Evolutionary conservation across 1,284 basidiomycete genomes (phyloP), one percentile per base, ranked within the genome.

Genomic region (Flammula alnicola): DNA sequence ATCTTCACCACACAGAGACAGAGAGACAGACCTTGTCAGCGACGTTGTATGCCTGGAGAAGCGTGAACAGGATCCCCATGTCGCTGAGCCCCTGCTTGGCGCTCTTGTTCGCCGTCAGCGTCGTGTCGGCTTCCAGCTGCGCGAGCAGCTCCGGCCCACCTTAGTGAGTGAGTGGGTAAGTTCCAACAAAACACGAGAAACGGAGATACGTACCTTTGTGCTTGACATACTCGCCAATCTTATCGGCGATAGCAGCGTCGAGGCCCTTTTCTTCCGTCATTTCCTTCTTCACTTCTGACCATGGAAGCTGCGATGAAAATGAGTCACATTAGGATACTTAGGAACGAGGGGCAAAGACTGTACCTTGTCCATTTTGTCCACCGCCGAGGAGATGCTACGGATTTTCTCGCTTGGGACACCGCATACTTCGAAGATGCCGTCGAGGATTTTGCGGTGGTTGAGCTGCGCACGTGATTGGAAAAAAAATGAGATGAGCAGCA

Each of bases 391-490:
- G 61, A 98, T 98, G 12, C 87, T 76, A 8, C 95, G 83, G 52
- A 92, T 95, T 76, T 96, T 98, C 41, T 94, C 93, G 25, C 76
- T 64, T 1, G 95, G 92, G 1, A 99, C 96, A 47, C 97, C 97
- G 61, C 95, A 98, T 7, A 98, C 87, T 68, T 93, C 89, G 65
- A 98, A 98, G 58, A 99, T 90, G 40, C 95, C 96, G 67, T 99
- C 97, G 17, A 99, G 79, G 55, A 99, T 91, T 75, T 97, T 98
- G 55, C 97, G 83, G n/a, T n/a, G n/a, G n/a, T n/a, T n/a, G n/a
- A n/a, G n/a, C n/a, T n/a, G n/a, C n/a, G n/a, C n/a, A n/a, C n/a
- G n/a, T n/a, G n/a, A n/a, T n/a, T n/a, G n/a, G n/a, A n/a, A n/a
- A n/a, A n/a, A n/a, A n/a, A n/a, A n/a, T n/a, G n/a, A n/a, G n/a